Percentiles rank a stretch among this genome's conserved stretches.
These are phyloP conservation scores for Backusella psychrophila DNA, from an alignment of 192 early-diverging fungal species.

Conservation along the genomic window DNA sequence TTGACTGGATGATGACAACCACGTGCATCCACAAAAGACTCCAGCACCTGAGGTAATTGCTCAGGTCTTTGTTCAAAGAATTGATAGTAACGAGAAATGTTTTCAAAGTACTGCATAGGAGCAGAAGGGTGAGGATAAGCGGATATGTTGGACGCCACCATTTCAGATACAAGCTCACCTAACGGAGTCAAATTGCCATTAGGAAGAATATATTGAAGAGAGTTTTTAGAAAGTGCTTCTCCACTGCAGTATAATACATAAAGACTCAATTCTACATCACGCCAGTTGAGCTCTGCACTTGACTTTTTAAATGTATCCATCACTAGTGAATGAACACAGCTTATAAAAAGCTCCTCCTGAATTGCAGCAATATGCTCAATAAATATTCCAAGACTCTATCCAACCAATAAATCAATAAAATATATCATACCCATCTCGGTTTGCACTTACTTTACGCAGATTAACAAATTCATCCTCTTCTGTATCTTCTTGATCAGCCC, in stretches of 20 bases:
- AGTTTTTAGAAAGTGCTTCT: constrained; percentile 57
- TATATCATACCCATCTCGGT: neutral
- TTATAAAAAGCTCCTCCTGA: constrained; percentile 55
- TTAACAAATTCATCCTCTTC: constrained; percentile 74
- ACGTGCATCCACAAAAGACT: constrained; percentile 71
- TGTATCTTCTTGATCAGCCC: constrained; percentile 64
- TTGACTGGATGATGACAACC: constrained; percentile 75
- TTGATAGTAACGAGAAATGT: constrained; percentile 61
- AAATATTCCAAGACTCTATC: constrained; percentile 65
- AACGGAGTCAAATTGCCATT: constrained; percentile 45
- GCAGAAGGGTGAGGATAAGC: constrained; percentile 73
- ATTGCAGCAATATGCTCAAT: constrained; percentile 76
- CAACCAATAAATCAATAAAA: neutral
- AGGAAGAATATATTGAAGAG: constrained; percentile 41
- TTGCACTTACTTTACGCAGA: constrained; percentile 56
- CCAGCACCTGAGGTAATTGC: constrained; percentile 62
- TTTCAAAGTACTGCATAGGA: constrained; percentile 74
- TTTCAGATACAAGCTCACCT: constrained; percentile 58
- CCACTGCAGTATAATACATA: constrained; percentile 71
- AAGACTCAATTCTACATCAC: constrained; percentile 72
- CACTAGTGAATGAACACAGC: constrained; percentile 58
- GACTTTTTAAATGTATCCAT: constrained; percentile 54
- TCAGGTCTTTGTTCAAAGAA: constrained; percentile 69
- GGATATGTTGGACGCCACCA: constrained; percentile 71
- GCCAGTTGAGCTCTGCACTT: constrained; percentile 62